Evolutionary conservation across 768 basidiomycete species (phyloP), one percentile per base, ranked within the genome.

Genomic region (Lactifluus subvellereus): DNA sequence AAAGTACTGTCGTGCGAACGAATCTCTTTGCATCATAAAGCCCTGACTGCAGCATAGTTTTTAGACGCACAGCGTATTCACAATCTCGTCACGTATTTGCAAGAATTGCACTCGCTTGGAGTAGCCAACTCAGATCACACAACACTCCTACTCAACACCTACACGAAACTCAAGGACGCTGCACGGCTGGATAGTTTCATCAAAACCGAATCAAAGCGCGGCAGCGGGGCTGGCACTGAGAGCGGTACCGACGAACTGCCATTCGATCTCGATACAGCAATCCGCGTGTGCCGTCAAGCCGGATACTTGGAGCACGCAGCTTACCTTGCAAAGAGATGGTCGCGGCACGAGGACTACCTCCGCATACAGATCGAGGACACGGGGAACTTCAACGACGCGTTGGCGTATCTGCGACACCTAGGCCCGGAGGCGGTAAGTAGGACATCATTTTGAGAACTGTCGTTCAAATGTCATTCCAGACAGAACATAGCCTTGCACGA

Each of bases 41-140:
- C 52, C 45, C 52, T 71, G 14, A 69, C 53, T 54, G 27, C 14
- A 60, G 33, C 30, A 7, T 62, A 98, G 95, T 98, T 94, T 75
- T 84, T 99, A 42, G 97, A 97, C 67, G 94, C 96, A 0, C 97
- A 98, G 71, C 81, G 95, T 2, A 97, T 98, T 59, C 89, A 94
- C 66, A 94, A 95, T 71, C 87, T 99, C 57, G 94, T 91, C 35
- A 91, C 91, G 1, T 99, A 98, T 73, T 82, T 99, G 0, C 95
- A 98, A 81, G 95, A 96, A 72, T 79, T 99, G 0, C 97, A 99
- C 71, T 81, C 90, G 1, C 80, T 87, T 0, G 89, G 91, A 0
- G 84, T 96, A 6, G 96, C 97, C 33, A 98, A 96, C 69, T 85
- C 93, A 0, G 95, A 98, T 69, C 96, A 98, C 71, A 99, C 97